Percentiles rank a stretch among this genome's conserved stretches.
phyloP scores from a whole-genome alignment of 1,284 basidiomycete species.

The Papiliotrema nemorosa region DNA sequence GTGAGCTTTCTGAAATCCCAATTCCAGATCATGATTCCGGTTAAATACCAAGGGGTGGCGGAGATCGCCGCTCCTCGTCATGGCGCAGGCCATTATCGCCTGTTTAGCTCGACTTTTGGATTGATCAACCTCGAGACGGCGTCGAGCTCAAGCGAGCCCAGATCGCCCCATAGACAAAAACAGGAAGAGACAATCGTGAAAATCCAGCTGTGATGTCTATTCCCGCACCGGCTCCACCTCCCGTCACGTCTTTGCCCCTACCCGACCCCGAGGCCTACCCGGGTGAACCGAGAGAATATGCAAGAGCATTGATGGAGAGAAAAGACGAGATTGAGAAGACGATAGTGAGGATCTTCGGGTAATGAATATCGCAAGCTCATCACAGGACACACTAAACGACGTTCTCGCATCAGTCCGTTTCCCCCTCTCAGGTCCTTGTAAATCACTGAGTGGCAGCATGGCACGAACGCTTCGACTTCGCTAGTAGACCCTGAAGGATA shows the following conservation, averaged over 20 bases:
- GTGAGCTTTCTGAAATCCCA: too few relatives aligned
- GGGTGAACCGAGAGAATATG: slow-evolving; percentile 44
- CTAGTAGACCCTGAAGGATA: slow-evolving; percentile 81
- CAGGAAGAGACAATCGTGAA: too few relatives aligned
- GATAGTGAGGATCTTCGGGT: slow-evolving; percentile 29
- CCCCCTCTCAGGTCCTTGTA: not conserved
- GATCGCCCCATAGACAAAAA: too few relatives aligned
- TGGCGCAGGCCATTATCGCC: too few relatives aligned
- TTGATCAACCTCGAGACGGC: too few relatives aligned
- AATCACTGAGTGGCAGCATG: slow-evolving; percentile 30
- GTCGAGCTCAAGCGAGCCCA: too few relatives aligned
- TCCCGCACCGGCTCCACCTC: slow-evolving; percentile 19
- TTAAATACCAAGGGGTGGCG: too few relatives aligned
- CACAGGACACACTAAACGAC: slow-evolving; percentile 33
- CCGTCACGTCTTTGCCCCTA: slow-evolving; percentile 27
- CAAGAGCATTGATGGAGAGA: slow-evolving; percentile 42
- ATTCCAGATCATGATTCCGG: too few relatives aligned
- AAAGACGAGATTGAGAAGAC: slow-evolving; percentile 47
- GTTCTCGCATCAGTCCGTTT: slow-evolving; percentile 30
- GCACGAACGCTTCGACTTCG: slow-evolving; percentile 52
- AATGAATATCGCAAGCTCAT: not conserved
- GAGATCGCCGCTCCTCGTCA: too few relatives aligned
- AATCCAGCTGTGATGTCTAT: too few relatives aligned
- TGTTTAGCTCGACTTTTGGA: too few relatives aligned
- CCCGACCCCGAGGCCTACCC: slow-evolving; percentile 42